These are phyloP conservation scores for Antrodiella citrinella DNA, from an alignment of 768 basidiomycete species.

Conservation along the genomic window DNA sequence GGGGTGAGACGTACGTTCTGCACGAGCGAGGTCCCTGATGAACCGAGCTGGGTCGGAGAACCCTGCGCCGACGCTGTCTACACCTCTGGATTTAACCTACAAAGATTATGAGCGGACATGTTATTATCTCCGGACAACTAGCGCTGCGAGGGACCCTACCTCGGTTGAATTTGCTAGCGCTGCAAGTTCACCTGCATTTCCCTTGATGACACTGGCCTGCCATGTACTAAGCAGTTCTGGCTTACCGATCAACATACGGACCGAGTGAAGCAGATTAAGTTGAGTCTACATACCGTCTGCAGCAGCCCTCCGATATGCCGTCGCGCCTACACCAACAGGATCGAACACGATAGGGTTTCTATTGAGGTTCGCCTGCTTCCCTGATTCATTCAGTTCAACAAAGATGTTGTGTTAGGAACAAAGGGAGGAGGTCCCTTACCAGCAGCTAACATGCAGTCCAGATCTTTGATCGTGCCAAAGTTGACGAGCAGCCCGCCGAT, in stretches of 20 bases:
- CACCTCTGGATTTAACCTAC: constrained; percentile 71
- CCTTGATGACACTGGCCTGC: constrained; percentile 90
- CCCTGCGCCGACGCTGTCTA: constrained; percentile 74
- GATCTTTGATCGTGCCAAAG: constrained; percentile 70
- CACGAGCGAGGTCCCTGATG: constrained; percentile 59
- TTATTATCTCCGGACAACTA: background rate
- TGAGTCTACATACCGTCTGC: constrained; percentile 51
- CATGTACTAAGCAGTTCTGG: constrained; percentile 64
- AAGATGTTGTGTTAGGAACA: too few species aligned
- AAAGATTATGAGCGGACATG: background rate
- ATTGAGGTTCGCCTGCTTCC: constrained; percentile 52
- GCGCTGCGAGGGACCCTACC: constrained; percentile 33
- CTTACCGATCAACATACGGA: background rate
- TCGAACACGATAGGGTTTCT: constrained; percentile 81
- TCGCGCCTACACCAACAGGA: constrained; percentile 89
- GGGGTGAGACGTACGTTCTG: constrained; percentile 51
- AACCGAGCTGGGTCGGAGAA: constrained; percentile 70
- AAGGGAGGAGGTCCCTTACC: constrained; percentile 30
- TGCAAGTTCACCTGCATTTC: constrained; percentile 86
- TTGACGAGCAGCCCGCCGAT: constrained; percentile 74
- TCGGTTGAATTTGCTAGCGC: constrained; percentile 69
- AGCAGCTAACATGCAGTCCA: constrained; percentile 69
- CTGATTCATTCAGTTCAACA: constrained; percentile 22
- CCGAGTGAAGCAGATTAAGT: too few species aligned
- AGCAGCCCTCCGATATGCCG: constrained; percentile 52